Evolutionary conservation across 2,329 filamentous ascomycete species (phyloP).

Genomic region (Ampelomyces quisqualis): DNA sequence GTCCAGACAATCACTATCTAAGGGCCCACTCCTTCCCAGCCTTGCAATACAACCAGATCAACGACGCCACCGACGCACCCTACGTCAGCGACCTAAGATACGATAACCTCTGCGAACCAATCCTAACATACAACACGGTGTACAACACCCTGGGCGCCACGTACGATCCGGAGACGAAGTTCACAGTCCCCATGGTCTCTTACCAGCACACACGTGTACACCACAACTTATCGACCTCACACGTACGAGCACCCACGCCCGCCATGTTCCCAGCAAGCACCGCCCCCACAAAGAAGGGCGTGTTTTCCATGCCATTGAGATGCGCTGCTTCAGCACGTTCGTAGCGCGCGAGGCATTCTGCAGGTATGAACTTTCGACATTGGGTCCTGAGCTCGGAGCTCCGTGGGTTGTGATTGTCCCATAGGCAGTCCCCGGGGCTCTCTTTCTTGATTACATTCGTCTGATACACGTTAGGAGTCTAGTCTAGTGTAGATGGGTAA

Average conservation of each 20-base stretch:
- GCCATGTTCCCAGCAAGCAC: conserved; percentile 48
- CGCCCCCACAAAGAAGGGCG: conserved; percentile 49
- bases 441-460: conserved; percentile 5
- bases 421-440: conserved; percentile 34
- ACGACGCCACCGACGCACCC: conserved; percentile 8
- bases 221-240: neutral
- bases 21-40: conserved; percentile 20
- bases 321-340: conserved; percentile 50
- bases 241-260: conserved; percentile 21
- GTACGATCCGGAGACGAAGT: conserved; percentile 16
- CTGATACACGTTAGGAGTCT: neutral
- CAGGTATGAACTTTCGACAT: conserved; percentile 37
- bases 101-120: conserved; percentile 17
- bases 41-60: conserved; percentile 22
- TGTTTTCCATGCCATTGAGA: conserved; percentile 49
- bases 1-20: neutral
- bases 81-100: conserved; percentile 20
- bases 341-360: conserved; percentile 39
- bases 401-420: conserved; percentile 49
- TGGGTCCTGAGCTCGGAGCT: conserved; percentile 26
- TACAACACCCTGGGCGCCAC: conserved; percentile 24
- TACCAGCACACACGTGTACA: conserved; percentile 2
- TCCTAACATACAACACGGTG: conserved; percentile 23
- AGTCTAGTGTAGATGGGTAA: too few species aligned
- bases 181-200: conserved; percentile 20